Conservation (phyloP, 2,329 filamentous ascomycete genomes). For the Zymoseptoria tritici region DNA sequence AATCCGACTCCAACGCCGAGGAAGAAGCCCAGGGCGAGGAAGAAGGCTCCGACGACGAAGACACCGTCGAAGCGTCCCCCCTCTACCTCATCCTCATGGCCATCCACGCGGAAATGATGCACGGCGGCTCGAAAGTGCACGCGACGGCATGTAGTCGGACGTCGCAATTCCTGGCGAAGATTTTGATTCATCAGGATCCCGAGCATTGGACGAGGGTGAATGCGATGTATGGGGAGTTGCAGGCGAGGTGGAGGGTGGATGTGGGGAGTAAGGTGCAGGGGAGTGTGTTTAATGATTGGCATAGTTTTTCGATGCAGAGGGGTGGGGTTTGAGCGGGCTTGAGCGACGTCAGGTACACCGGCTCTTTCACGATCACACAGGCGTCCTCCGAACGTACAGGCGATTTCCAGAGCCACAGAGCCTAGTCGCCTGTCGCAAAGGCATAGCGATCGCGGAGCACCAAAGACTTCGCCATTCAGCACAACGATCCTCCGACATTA, state of each 20-base stretch:
- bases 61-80: slow-evolving; percentile 26
- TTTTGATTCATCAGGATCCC: slow-evolving; percentile 47
- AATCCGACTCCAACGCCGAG: neutral
- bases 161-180: slow-evolving; percentile 59
- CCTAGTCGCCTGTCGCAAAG: neutral
- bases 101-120: slow-evolving; percentile 61
- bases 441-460: neutral
- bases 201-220: slow-evolving; percentile 33
- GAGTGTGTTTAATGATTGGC: slow-evolving; percentile 41
- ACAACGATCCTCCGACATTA: neutral
- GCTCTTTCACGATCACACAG: too few species aligned
- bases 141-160: slow-evolving; percentile 67
- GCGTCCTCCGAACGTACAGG: too few species aligned
- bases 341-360: neutral
- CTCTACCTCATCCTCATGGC: slow-evolving; percentile 53
- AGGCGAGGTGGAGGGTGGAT: slow-evolving; percentile 38
- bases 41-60: neutral
- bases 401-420: neutral
- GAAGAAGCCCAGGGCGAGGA: neutral
- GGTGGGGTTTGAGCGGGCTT: neutral
- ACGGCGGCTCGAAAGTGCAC: slow-evolving; percentile 61
- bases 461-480: neutral
- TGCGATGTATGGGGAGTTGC: slow-evolving; percentile 37
- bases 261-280: slow-evolving; percentile 36
- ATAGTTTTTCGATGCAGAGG: slow-evolving; percentile 35